These are phyloP conservation scores for Lactarius trivialis DNA, from an alignment of 768 basidiomycete species.

Conservation along the genomic window DNA sequence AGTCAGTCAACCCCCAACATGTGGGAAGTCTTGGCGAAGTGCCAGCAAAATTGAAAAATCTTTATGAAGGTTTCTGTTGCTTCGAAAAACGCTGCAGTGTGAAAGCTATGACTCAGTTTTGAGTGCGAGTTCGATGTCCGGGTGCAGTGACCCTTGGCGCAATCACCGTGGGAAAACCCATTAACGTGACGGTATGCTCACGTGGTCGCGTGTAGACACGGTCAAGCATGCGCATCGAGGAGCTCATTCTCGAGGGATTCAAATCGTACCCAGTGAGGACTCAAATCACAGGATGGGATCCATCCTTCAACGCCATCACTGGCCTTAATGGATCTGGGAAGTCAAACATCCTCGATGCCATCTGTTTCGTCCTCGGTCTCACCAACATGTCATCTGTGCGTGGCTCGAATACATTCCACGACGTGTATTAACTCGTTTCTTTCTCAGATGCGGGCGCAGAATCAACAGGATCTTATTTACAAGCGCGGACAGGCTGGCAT, in stretches of 20 bases:
- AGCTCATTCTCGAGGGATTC: slow-evolving; percentile 56
- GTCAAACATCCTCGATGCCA: slow-evolving; percentile 98
- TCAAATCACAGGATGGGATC: slow-evolving; percentile 93
- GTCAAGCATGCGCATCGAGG: slow-evolving; percentile 21
- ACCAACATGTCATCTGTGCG: slow-evolving; percentile 91
- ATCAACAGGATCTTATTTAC: slow-evolving; percentile 97
- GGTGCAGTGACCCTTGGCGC: not conserved
- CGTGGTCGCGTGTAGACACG: slow-evolving; percentile 13
- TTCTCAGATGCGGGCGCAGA: slow-evolving; percentile 81
- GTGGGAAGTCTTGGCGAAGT: not conserved
- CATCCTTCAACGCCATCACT: slow-evolving; percentile 98
- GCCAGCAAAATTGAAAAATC: not conserved
- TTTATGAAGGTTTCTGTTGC: too few species aligned
- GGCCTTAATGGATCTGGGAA: slow-evolving; percentile 95
- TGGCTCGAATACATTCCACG: not conserved
- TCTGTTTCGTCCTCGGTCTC: slow-evolving; percentile 96
- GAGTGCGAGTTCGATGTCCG: not conserved
- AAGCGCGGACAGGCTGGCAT: slow-evolving; percentile 97
- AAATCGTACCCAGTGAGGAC: slow-evolving; percentile 97
- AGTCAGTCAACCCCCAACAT: not conserved
- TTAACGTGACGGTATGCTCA: not conserved
- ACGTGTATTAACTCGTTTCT: not conserved
- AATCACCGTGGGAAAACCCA: not conserved
- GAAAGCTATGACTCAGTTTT: not conserved
- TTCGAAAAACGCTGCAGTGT: not conserved